phyloP scores from a whole-genome alignment of 2,329 filamentous ascomycete genomes.

The Chrysoporthe deuterocubensis region DNA sequence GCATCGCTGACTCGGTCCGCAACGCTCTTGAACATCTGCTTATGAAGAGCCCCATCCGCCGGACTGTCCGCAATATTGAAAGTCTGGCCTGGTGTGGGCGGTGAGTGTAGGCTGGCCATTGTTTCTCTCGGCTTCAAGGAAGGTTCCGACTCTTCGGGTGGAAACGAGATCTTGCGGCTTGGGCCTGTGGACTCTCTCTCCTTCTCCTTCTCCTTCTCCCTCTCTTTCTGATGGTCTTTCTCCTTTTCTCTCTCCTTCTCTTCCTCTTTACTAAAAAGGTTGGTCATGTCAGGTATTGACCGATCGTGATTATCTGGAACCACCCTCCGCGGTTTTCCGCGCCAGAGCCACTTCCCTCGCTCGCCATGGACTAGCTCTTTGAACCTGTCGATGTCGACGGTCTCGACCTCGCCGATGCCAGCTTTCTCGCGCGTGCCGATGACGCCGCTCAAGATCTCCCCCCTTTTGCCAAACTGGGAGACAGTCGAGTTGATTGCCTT shows the following conservation, averaged over 20 bases:
- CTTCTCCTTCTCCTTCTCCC: constrained; percentile 21
- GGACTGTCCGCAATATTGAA: constrained; percentile 52
- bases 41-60: constrained; percentile 61
- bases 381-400: constrained; percentile 84
- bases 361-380: constrained; percentile 78
- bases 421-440: constrained; percentile 85
- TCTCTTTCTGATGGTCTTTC: constrained; percentile 23
- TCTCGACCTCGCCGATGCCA: constrained; percentile 91
- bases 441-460: constrained; percentile 95
- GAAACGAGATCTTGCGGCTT: constrained; percentile 49
- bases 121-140: constrained; percentile 52
- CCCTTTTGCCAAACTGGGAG: constrained; percentile 89
- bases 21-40: constrained; percentile 76
- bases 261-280: constrained; percentile 63
- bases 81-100: constrained; percentile 49
- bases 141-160: constrained; percentile 54
- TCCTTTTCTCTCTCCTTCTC: constrained; percentile 36
- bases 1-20: constrained; percentile 80
- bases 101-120: constrained; percentile 47
- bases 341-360: constrained; percentile 91
- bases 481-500: constrained; percentile 95
- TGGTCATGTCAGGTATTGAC: constrained; percentile 49
- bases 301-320: constrained; percentile 51
- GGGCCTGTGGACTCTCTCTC: constrained; percentile 27
- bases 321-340: constrained; percentile 80